Conservation (phyloP, 306 rosid genomes). For the Echinosophora koreensis region DNA sequence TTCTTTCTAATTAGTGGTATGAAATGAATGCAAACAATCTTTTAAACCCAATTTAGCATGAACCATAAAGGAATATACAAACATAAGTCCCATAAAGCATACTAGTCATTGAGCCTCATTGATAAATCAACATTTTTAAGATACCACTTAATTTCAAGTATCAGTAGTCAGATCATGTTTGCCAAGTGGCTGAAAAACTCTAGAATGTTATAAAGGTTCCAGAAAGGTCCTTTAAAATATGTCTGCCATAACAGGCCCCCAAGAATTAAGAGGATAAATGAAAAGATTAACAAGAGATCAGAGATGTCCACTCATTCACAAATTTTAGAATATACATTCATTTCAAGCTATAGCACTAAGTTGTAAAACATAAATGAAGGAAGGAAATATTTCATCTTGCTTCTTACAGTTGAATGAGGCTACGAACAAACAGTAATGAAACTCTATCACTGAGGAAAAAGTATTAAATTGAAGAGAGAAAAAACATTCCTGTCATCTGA, state of each 20-base stretch:
- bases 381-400: slow-evolving; percentile 60
- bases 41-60: slow-evolving; percentile 28
- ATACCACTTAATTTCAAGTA: slow-evolving; percentile 39
- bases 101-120: slow-evolving; percentile 3
- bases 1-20: slow-evolving; percentile 32
- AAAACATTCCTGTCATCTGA: slow-evolving; percentile 69
- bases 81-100: slow-evolving; percentile 38
- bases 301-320: slow-evolving; percentile 52
- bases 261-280: slow-evolving; percentile 43
- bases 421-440: slow-evolving; percentile 49
- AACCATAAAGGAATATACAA: slow-evolving; percentile 33
- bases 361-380: slow-evolving; percentile 55
- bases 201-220: slow-evolving; percentile 35
- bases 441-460: slow-evolving; percentile 59
- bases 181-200: slow-evolving; percentile 34
- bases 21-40: slow-evolving; percentile 44
- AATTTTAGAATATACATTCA: slow-evolving; percentile 60
- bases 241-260: slow-evolving; percentile 38
- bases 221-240: slow-evolving; percentile 30
- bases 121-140: slow-evolving; percentile 41
- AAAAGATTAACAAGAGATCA: slow-evolving; percentile 45
- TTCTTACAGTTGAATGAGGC: slow-evolving; percentile 71
- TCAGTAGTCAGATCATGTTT: slow-evolving; percentile 41
- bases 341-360: slow-evolving; percentile 54
- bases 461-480: slow-evolving; percentile 41